These are phyloP conservation scores for Aspergillus caelatus DNA, from an alignment of 2,329 filamentous ascomycete species.

Conservation along the genomic window DNA sequence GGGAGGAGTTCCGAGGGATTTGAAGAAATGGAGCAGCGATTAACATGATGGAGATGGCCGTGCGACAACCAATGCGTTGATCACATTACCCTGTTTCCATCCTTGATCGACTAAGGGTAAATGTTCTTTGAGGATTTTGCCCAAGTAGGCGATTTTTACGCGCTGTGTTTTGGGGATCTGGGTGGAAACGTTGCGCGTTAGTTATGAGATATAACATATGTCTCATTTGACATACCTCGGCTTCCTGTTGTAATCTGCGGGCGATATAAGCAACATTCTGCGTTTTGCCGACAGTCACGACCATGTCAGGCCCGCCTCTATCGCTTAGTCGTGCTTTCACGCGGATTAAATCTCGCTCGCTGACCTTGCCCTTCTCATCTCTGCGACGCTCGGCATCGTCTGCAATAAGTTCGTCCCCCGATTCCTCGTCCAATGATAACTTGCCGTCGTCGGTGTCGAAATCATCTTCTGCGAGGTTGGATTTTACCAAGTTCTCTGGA, in stretches of 20 bases:
- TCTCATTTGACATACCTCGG: conserved; percentile 56
- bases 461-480: conserved; percentile 29
- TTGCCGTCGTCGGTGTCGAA: conserved; percentile 36
- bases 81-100: conserved; percentile 73
- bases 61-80: conserved; percentile 72
- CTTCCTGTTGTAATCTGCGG: conserved; percentile 64
- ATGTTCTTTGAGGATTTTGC: conserved; percentile 74
- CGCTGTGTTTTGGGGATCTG: conserved; percentile 62
- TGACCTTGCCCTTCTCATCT: conserved; percentile 64
- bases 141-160: conserved; percentile 77
- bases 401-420: conserved; percentile 41
- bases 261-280: conserved; percentile 68
- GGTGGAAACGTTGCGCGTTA: conserved; percentile 5
- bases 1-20: neutral
- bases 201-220: conserved; percentile 4
- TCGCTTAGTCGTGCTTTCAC: conserved; percentile 69
- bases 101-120: conserved; percentile 68
- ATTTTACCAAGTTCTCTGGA: conserved; percentile 58
- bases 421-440: conserved; percentile 40
- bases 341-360: conserved; percentile 58
- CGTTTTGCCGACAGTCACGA: conserved; percentile 58
- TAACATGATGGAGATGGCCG: conserved; percentile 3
- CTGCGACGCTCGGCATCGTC: conserved; percentile 46
- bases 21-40: neutral
- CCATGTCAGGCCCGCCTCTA: conserved; percentile 63